Base-by-base conservation (phyloP, 352 stramenopile genomes). In the Pythium oligandrum region DNA sequence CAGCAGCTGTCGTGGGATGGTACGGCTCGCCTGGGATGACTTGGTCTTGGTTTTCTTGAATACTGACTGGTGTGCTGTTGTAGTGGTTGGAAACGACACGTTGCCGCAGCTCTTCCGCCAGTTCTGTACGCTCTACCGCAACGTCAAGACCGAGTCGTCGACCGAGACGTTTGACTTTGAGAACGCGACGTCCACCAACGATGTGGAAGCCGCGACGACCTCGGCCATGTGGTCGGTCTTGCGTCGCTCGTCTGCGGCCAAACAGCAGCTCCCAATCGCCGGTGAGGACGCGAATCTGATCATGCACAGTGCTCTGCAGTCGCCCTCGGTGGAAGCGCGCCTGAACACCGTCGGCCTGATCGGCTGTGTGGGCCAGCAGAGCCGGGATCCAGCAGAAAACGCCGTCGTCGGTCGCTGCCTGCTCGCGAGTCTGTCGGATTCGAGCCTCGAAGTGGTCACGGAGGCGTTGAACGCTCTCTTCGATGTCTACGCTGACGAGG, bases 391-490 rank as follows among this genome's bases (percentile, higher is more conserved):
- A 9, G 48, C 52, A 7, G 82, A 92, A 65, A 92, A 92, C 64
- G 75, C 83, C 33, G 66, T 85, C n/a, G 72, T 95, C 7, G 83
- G 76, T 10, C 69, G 66, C 12, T 86, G 80, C 55, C 54, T 95
- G 32, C 54, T 73, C 43, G 63, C 70, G 44, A 72, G 68, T 32
- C 64, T 95, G 30, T 64, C 74, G 39, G 85, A 95, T 58, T 57
- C 69, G 45, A 88, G 73, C 46, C 63, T 95, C 11, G 80, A 92
- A 58, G 85, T 95, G 11, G 83, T 93, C 12, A 75, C 79, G n/a
- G 81, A 92, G 58, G 83, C 83, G 3, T 64, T 95, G 31, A 93
- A 95, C 61, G 83, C 85, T 48, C 59, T 95, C 11, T 95, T 95
- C 48, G 85, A 95, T 45, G 75, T 95, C 12, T 95, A 93, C 55